Percentiles rank a stretch among this genome's conserved stretches.
These are phyloP conservation scores for Pezicula carpinea DNA, from an alignment of 2,329 filamentous ascomycete species.

Conservation along the genomic window DNA sequence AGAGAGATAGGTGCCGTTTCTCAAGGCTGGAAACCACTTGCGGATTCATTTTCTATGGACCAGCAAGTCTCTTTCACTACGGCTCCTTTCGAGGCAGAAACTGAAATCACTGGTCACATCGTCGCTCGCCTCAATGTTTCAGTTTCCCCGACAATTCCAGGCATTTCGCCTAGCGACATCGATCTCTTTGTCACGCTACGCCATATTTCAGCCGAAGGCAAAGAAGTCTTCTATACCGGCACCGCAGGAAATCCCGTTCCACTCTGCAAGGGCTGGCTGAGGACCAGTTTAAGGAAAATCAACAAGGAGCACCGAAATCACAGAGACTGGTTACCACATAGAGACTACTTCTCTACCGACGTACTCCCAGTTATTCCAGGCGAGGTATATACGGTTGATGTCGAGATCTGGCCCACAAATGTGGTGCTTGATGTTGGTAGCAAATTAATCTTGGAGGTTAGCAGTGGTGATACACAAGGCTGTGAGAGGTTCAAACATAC, in stretches of 20 bases:
- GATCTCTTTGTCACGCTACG: constrained; percentile 59
- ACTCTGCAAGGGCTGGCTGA: constrained; percentile 58
- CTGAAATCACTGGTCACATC: constrained; percentile 66
- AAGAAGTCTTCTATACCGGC: constrained; percentile 58
- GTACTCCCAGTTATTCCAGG: constrained; percentile 47
- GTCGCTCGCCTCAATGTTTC: constrained; percentile 62
- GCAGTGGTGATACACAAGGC: constrained; percentile 53
- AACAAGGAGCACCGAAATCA: constrained; percentile 46
- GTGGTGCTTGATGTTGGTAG: constrained; percentile 47
- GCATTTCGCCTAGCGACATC: constrained; percentile 38
- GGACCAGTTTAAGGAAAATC: constrained; percentile 50
- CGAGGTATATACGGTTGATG: constrained; percentile 53
- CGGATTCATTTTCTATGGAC: neutral
- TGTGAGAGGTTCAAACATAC: constrained; percentile 50
- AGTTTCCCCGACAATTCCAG: constrained; percentile 42
- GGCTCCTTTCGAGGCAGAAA: constrained; percentile 53
- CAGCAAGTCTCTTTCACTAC: constrained; percentile 50
- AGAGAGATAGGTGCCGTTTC: constrained; percentile 46
- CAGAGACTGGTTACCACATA: constrained; percentile 48
- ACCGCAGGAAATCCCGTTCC: constrained; percentile 59
- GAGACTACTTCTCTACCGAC: constrained; percentile 53
- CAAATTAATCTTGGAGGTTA: constrained; percentile 49
- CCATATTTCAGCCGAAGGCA: constrained; percentile 46
- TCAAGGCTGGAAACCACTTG: constrained; percentile 32
- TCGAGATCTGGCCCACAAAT: constrained; percentile 61